Evolutionary conservation across 768 basidiomycete genomes (phyloP).

Genomic region (Tylopilus balloui): DNA sequence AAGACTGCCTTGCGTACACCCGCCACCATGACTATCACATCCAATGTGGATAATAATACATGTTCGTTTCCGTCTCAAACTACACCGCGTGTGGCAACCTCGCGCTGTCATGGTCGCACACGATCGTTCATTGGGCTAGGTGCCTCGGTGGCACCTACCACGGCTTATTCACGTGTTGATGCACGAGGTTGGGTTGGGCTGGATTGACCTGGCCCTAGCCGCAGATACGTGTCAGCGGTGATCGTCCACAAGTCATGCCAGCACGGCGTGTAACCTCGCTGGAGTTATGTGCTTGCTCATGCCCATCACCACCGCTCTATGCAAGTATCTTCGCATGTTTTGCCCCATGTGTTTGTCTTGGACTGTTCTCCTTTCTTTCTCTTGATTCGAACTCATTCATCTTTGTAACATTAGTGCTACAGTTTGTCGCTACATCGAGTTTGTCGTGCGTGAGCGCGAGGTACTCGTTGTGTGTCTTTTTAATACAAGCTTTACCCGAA

Average conservation of each 20-base stretch:
- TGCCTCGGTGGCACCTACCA: constrained; percentile 68
- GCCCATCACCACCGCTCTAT: constrained; percentile 18
- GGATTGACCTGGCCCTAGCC: constrained; percentile 28
- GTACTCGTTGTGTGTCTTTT: constrained; percentile 12
- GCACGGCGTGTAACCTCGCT: constrained; percentile 9
- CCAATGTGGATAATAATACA: constrained; percentile 42
- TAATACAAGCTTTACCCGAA: constrained; percentile 44
- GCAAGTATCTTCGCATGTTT: constrained; percentile 21
- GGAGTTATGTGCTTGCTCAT: constrained; percentile 7
- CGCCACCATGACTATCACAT: constrained; percentile 78
- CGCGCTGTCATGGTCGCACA: constrained; percentile 61
- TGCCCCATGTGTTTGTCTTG: constrained; percentile 25
- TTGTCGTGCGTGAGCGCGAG: background rate
- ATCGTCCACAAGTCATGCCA: constrained; percentile 7
- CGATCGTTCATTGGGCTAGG: constrained; percentile 72
- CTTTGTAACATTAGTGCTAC: constrained; percentile 30
- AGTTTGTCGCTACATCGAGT: constrained; percentile 11
- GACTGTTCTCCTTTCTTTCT: constrained; percentile 3
- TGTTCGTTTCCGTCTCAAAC: constrained; percentile 55
- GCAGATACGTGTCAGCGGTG: constrained; percentile 1
- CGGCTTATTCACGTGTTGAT: constrained; percentile 79
- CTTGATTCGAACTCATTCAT: constrained; percentile 22
- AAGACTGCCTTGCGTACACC: constrained; percentile 56
- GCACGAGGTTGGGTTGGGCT: constrained; percentile 74
- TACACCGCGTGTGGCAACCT: constrained; percentile 69